A percentile compares a stretch with the other conserved stretches of the same genome.
Evolutionary conservation across 176 grass and related monocot species (phyloP).

Genomic region (Carex kokanica): DNA sequence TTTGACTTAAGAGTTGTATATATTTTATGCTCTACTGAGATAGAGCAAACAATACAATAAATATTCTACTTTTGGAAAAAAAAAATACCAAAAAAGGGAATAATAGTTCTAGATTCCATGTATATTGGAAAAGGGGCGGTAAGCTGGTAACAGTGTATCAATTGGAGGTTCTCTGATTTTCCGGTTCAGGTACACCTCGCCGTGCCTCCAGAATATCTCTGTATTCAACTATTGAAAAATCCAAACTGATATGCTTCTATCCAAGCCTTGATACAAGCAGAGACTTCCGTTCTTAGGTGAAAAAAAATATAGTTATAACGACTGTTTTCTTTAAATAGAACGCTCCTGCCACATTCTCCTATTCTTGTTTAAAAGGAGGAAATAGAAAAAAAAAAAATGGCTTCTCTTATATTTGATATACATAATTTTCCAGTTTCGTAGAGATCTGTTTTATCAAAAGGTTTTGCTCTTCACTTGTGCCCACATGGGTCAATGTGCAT

Average conservation of each 20-base stretch:
- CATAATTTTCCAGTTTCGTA: neutral
- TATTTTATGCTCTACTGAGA: no score
- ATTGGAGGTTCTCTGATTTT: no score
- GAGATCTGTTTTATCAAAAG: neutral
- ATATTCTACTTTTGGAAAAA: neutral
- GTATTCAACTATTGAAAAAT: neutral
- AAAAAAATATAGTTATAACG: neutral
- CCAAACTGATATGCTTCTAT: neutral
- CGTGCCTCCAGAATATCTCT: neutral
- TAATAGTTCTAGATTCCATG: neutral
- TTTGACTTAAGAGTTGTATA: no score
- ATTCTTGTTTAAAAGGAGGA: neutral
- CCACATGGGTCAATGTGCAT: constrained; percentile 7
- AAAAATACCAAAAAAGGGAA: neutral
- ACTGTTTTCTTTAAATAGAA: constrained; percentile 5
- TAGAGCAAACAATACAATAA: neutral
- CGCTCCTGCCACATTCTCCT: neutral
- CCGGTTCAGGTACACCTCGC: neutral
- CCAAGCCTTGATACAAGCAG: neutral
- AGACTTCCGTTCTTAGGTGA: neutral
- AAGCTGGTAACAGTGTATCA: neutral
- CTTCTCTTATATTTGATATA: neutral
- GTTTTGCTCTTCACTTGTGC: neutral
- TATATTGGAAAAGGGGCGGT: neutral
- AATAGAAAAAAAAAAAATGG: neutral